phyloP scores from a whole-genome alignment of 2,329 filamentous ascomycete species.

The Phoma sp. region DNA sequence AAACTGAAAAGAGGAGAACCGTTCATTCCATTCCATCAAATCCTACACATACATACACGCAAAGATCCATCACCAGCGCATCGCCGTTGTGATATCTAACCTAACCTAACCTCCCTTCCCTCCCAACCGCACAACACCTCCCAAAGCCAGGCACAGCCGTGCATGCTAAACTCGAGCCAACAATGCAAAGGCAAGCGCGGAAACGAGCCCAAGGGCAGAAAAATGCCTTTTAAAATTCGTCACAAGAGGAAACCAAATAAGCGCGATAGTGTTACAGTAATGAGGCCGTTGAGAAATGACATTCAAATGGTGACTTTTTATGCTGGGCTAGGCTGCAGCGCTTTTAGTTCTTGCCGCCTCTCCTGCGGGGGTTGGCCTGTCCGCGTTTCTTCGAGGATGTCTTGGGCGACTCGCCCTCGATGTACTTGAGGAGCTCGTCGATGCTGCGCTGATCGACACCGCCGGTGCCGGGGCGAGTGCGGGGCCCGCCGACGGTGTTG shows the following conservation, averaged over 20 bases:
- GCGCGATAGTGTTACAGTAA: slow-evolving; percentile 14
- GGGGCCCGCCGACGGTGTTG: slow-evolving; percentile 46
- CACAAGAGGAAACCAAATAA: background rate
- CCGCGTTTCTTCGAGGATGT: slow-evolving; percentile 54
- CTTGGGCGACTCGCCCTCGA: slow-evolving; percentile 70
- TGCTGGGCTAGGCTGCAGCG: background rate
- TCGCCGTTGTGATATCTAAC: too few species aligned
- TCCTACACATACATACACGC: too few species aligned
- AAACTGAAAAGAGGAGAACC: too few species aligned
- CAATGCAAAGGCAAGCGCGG: slow-evolving; percentile 9
- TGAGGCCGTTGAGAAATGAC: slow-evolving; percentile 7
- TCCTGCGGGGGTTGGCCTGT: slow-evolving; percentile 52
- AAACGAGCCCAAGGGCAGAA: background rate
- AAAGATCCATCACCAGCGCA: too few species aligned
- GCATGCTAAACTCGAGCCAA: slow-evolving; percentile 11
- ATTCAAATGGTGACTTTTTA: slow-evolving; percentile 7
- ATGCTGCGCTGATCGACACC: slow-evolving; percentile 81
- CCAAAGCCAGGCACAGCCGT: background rate
- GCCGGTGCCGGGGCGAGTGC: slow-evolving; percentile 39
- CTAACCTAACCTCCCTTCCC: too few species aligned
- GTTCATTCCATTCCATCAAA: too few species aligned
- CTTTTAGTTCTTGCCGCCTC: slow-evolving; percentile 19
- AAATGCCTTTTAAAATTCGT: slow-evolving; percentile 9
- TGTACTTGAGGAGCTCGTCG: slow-evolving; percentile 92
- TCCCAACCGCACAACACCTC: slow-evolving; percentile 12